Percentiles rank a stretch among this genome's conserved stretches.
Conservation (phyloP, 2,329 filamentous ascomycete species). For the Fusarium veterinarium region DNA sequence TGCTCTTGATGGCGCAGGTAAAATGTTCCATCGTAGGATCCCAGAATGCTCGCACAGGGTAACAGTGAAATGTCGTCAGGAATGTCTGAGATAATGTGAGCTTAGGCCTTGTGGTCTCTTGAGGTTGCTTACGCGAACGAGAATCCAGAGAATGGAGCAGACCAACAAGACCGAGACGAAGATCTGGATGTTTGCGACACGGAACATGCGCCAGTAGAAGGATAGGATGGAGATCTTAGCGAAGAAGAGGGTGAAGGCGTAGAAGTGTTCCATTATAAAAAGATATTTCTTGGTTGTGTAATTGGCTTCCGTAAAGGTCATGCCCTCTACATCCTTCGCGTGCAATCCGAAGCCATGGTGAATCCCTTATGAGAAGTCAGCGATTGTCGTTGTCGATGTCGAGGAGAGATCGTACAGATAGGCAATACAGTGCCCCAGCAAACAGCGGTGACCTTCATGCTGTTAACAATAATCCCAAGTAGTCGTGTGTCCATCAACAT, state of each 20-base stretch:
- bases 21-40: constrained; percentile 5
- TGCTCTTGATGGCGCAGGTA: constrained; percentile 44
- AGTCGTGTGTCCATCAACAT: neutral
- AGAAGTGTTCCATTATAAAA: constrained; percentile 44
- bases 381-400: neutral
- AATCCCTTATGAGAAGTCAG: constrained; percentile 31
- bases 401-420: constrained; percentile 6
- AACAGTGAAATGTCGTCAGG: constrained; percentile 32
- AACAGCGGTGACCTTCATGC: constrained; percentile 17
- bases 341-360: constrained; percentile 36
- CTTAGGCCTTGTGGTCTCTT: accelerated
- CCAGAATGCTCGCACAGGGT: constrained; percentile 33
- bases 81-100: neutral
- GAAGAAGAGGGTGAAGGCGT: constrained; percentile 46
- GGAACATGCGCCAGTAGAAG: constrained; percentile 50
- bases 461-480: neutral
- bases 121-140: constrained; percentile 34
- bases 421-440: constrained; percentile 31
- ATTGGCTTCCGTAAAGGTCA: constrained; percentile 13
- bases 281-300: constrained; percentile 31
- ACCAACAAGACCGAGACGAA: constrained; percentile 41
- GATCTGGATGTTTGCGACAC: constrained; percentile 40
- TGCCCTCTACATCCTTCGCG: constrained; percentile 13
- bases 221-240: constrained; percentile 46
- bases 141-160: constrained; percentile 46